Evolutionary conservation across 2,329 filamentous ascomycete species (phyloP).

Genomic region (Botryosphaeria dothidea): DNA sequence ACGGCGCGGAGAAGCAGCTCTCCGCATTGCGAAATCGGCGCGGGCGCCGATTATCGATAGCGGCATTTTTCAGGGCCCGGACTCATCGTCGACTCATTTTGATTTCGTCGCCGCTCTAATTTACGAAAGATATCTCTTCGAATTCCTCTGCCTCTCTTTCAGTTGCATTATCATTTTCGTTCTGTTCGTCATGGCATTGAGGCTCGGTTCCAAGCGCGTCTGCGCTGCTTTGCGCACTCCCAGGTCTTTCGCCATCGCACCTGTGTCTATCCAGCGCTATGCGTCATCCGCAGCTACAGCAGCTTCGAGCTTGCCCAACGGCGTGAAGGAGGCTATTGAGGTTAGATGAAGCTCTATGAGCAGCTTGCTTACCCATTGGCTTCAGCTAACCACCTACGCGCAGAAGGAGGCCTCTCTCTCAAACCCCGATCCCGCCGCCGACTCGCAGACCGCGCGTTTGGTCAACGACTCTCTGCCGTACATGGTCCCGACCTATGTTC

Average conservation of each 20-base stretch:
- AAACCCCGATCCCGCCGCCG: conserved; percentile 70
- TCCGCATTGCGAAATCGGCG: conserved; percentile 11
- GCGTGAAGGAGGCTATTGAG: conserved; percentile 44
- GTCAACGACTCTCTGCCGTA: conserved; percentile 76
- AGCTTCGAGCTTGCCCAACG: conserved; percentile 43
- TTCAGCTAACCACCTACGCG: neutral
- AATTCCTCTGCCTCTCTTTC: neutral
- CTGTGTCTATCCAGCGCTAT: conserved; percentile 28
- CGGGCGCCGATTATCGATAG: conserved; percentile 11
- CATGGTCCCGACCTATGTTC: conserved; percentile 95
- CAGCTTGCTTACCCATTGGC: neutral
- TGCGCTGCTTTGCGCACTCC: conserved; percentile 25
- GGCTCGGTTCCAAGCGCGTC: conserved; percentile 15
- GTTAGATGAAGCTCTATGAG: conserved; percentile 27
- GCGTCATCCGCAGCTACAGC: conserved; percentile 40
- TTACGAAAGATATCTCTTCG: neutral
- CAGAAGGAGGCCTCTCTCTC: conserved; percentile 48
- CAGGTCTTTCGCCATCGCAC: neutral
- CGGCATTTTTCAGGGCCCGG: conserved; percentile 1
- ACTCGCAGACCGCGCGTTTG: conserved; percentile 74
- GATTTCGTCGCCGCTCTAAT: neutral
- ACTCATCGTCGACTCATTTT: neutral
- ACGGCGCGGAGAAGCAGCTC: neutral
- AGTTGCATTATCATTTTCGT: neutral
- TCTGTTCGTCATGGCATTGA: conserved; percentile 16